Evolutionary conservation across 2,329 filamentous ascomycete genomes (phyloP).

Genomic region (Graphilbum ipis-grandicollis): DNA sequence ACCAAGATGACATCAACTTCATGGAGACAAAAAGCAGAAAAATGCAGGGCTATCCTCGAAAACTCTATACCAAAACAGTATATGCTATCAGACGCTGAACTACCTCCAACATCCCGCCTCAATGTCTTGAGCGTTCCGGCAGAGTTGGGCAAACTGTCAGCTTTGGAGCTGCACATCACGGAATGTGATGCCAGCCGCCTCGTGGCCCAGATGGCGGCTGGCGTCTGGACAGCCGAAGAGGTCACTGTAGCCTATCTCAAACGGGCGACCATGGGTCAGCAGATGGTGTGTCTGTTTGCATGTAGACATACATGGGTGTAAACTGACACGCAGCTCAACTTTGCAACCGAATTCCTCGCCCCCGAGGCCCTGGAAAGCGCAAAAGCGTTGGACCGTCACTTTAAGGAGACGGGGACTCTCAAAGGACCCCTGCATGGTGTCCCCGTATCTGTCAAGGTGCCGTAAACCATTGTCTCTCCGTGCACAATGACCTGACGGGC

Average conservation of each 20-base stretch:
- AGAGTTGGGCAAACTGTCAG: background rate
- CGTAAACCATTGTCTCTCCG: no score
- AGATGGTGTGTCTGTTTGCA: constrained; percentile 1
- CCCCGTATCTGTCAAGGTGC: constrained; percentile 14
- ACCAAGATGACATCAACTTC: no score
- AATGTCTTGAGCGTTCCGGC: background rate
- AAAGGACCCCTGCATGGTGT: constrained; percentile 22
- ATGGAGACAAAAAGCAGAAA: no score
- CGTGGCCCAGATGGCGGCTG: background rate
- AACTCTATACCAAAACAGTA: background rate
- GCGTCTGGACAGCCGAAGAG: constrained; percentile 1
- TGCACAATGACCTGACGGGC: no score
- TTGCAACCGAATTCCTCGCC: constrained; percentile 19
- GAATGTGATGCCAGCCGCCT: background rate
- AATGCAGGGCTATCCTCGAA: no score
- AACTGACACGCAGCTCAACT: background rate
- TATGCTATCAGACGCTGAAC: background rate
- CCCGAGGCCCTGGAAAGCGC: constrained; percentile 14
- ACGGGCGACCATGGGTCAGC: constrained; percentile 1
- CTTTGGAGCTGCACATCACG: constrained; percentile 1
- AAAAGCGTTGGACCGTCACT: constrained; percentile 14
- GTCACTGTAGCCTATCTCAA: background rate
- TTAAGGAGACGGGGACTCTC: constrained; percentile 13
- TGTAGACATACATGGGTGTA: no score
- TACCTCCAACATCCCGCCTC: background rate